Evolutionary conservation across 352 stramenopile genomes (phyloP), one percentile per base, ranked within the genome.

Genomic region (Phytophthora rubi): DNA sequence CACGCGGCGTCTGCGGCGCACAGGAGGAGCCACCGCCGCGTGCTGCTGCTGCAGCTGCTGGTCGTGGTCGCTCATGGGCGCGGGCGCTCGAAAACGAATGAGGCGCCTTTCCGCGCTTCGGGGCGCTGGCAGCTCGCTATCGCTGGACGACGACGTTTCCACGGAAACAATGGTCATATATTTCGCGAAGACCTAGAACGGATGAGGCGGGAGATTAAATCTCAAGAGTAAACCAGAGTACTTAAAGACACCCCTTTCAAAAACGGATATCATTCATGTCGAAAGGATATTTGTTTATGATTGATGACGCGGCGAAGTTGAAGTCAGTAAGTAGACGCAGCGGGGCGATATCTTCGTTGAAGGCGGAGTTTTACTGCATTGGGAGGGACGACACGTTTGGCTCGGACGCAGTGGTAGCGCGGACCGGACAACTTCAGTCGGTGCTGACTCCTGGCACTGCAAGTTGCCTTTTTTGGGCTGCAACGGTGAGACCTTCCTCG

Each of bases 301-400:
- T n/a, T 13, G 42, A 4, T 15, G 21, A 54, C 21, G 49, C 35
- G 45, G 23, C 26, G 45, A 77, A 42, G 65, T 78, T 79, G 71
- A 79, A 79, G 71, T 73, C 35, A 51, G 57, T 62, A 59, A 37
- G 64, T 70, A 57, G 59, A 66, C 68, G 42, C 70, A 59, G 60
- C 63, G 53, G 61, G 68, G 68, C 68, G 69, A 76, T 58, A 35
- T 66, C 44, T 21, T 37, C 16, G 4, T 12, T 58, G 3, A 2
- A 3, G 1, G 8, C 10, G 9, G 33, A 39, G 10, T 39, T 39
- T 12, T 5, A 39, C 4, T 4, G 33, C 8, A 12, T 39, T 2
- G 48, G 61, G 64, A 69, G 64, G n/a, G 47, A 69, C 59, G 52
- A 73, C 63, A 5, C 30, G 33, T 53, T 57, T 62, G 23, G 53